Base-by-base conservation (phyloP, 2,329 filamentous ascomycete species). In the Albifimbria verrucaria region DNA sequence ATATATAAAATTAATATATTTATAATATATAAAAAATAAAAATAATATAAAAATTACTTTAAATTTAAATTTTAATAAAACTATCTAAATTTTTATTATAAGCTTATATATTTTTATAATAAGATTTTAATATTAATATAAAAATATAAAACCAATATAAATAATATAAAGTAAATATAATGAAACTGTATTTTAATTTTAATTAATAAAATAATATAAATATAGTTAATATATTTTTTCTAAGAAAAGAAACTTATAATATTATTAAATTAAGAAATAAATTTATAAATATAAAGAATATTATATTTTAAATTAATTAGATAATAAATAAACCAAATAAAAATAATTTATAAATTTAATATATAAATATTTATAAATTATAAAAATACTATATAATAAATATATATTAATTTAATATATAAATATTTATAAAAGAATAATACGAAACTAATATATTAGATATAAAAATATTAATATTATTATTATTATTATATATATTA, bases 391-490 rank as follows among this genome's bases (percentile, higher is more conserved):
- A 39, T 41, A 10, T 21, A 44, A 17, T 39, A 26, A 52, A 48
- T 43, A 25, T 26, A 22, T 56, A 47, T 43, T 48, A 48, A 23
- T 25, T 49, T 32, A 36, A 42, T 39, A 51, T 42, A 39, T 43
- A 50, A 17, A 15, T 39, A 28, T 7, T 45, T 26, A 26, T 22
- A 49, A 26, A 22, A 22, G 9, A 50, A 36, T 20, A 32, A 53
- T 21, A 10, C n/a, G 18, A 39, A 45, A 36, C 17, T 54, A 23
- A 9, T 21, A 6, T 23, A 15, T 21, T 47, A 28, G 32, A 32
- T 22, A 45, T 28, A 41, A 49, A 28, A 50, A 43, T 42, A 41
- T 41, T 41, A 7, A 7, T 41, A 18, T 12, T 52, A 42, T 12
- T 49, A 42, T 36, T 42, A 45, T 44, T 32, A 42, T 28, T 50